Base-by-base conservation (phyloP, 805 yeast genomes). In the Danielozyma ontarioensis region DNA sequence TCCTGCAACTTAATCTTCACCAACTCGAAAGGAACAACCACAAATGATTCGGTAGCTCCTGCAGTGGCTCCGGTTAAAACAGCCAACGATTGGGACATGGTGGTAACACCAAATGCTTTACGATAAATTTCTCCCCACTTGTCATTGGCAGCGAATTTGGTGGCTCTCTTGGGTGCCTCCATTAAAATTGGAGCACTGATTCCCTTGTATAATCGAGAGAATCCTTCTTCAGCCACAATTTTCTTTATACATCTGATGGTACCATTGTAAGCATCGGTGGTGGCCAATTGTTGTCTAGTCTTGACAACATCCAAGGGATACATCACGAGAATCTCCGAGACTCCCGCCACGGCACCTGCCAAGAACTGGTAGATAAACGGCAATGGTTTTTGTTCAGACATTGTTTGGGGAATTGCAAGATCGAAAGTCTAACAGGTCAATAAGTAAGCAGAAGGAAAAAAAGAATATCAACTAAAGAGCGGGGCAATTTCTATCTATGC, bases 161-260 rank as follows among this genome's bases (percentile, higher is more conserved):
- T 89, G 27, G 98, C 98, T 69, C 99, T 80, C 72, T 93, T 93
- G 44, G 98, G 98, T 11, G 97, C 98, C 62, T 93, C 99, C 98
- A 93, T 93, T 51, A 93, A 70, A 47, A 93, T 86, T 22, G 99
- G 99, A 16, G 98, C 96, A 19, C 84, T 68, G 51, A 93, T 93
- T 45, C 99, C 99, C 55, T 89, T 80, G 65, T 93, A 93, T 37
- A 90, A 73, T 42, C 93, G 72, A 8, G 82, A 63, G 27, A 78
- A 72, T 32, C 98, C 98, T 61, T 93, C 98, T 46, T 76, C 79
- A 50, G 75, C 77, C 48, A 93, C 74, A 48, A 93, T 90, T 62
- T 89, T 88, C 42, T 72, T 62, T 48, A 93, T 61, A 57, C 96
- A 86, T 55, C 86, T 93, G 39, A 88, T 47, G 55, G 94, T 83